phyloP scores from a whole-genome alignment of 768 basidiomycete species.

The Mycena chlorophos region DNA sequence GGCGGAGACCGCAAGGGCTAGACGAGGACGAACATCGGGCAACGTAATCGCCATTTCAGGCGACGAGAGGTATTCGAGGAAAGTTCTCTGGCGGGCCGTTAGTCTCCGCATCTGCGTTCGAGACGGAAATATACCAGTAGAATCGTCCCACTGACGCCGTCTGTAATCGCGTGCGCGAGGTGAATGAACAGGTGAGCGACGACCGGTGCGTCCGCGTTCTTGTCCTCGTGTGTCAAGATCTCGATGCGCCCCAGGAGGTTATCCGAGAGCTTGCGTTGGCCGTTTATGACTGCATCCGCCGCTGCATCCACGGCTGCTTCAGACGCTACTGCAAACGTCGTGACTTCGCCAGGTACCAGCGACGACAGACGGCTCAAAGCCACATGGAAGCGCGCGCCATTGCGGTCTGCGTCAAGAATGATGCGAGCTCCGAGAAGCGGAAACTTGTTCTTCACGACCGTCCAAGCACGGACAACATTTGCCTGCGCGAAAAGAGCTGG shows the following conservation, averaged over 20 bases:
- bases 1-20: slow-evolving; percentile 42
- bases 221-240: slow-evolving; percentile 42
- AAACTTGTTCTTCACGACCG: slow-evolving; percentile 45
- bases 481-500: slow-evolving; percentile 22
- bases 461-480: slow-evolving; percentile 47
- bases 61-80: slow-evolving; percentile 43
- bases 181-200: slow-evolving; percentile 44
- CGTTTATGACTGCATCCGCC: slow-evolving; percentile 32
- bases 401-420: slow-evolving; percentile 32
- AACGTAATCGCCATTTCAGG: slow-evolving; percentile 6
- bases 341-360: slow-evolving; percentile 40
- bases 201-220: slow-evolving; percentile 36
- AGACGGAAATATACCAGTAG: too few species aligned
- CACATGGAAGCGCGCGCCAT: slow-evolving; percentile 43
- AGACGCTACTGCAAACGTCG: slow-evolving; percentile 34
- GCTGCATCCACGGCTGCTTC: slow-evolving; percentile 34
- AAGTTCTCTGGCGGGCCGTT: too few species aligned
- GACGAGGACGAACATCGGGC: slow-evolving; percentile 37
- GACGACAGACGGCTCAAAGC: slow-evolving; percentile 35
- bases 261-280: slow-evolving; percentile 42
- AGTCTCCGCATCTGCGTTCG: too few species aligned
- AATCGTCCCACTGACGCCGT: slow-evolving; percentile 45
- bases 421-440: slow-evolving; percentile 50
- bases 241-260: slow-evolving; percentile 42
- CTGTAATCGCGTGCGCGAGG: slow-evolving; percentile 51